A percentile compares a stretch with the other conserved stretches of the same genome.
These are phyloP conservation scores for Luffa acutangula DNA, from an alignment of 306 rosid genomes.

Conservation along the genomic window DNA sequence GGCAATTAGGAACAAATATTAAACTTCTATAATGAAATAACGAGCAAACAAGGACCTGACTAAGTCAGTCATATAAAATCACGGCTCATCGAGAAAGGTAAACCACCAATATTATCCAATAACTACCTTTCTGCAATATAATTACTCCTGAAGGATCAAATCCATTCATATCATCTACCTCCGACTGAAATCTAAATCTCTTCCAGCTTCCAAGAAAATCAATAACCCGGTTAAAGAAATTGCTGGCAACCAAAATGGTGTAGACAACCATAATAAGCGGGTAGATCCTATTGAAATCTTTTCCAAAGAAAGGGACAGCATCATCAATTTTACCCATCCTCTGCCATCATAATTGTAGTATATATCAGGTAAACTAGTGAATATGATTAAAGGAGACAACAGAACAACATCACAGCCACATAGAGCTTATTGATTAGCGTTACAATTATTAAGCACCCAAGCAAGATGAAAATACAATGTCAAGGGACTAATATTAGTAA, in stretches of 20 bases:
- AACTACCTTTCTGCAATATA: constrained; percentile 78
- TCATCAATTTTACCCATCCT: constrained; percentile 84
- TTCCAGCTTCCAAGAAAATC: constrained; percentile 86
- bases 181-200: constrained; percentile 65
- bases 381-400: constrained; percentile 4
- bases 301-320: constrained; percentile 87
- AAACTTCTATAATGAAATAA: background rate
- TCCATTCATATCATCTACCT: constrained; percentile 87
- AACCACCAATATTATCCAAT: background rate
- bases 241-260: constrained; percentile 88
- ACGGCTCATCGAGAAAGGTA: background rate
- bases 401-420: background rate
- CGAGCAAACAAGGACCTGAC: background rate
- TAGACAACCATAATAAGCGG: constrained; percentile 96
- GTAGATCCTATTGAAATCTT: constrained; percentile 68
- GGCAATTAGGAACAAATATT: constrained; percentile 11
- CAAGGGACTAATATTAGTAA: background rate
- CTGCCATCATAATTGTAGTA: constrained; percentile 44
- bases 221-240: constrained; percentile 73
- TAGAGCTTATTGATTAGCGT: background rate
- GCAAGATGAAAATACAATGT: background rate
- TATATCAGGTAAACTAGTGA: constrained; percentile 14
- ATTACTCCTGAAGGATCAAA: constrained; percentile 87
- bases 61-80: background rate
- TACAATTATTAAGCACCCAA: background rate